Evolutionary conservation across 331 rosid species (phyloP), one percentile per base, ranked within the genome.

Genomic region (Quercus lobata): DNA sequence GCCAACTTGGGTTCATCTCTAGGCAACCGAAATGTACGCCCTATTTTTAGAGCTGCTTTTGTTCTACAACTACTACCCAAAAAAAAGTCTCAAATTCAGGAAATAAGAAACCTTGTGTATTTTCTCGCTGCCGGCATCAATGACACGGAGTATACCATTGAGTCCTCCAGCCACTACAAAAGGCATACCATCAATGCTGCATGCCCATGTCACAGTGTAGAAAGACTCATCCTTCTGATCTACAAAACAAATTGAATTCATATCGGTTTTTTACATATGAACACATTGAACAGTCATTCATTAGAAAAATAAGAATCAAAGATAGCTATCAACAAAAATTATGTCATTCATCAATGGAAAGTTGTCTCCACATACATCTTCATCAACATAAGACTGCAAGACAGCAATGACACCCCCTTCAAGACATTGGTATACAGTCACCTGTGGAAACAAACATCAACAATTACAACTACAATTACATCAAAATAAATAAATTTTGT

Each of bases 221-320:
- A 96, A 96, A 58, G 99, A 91, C 83, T 93, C 99, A 78, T 95
- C 96, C 97, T 93, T 96, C 99, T 96, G 97, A 83, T 89, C 90
- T 84, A 90, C 93, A 87, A 56, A 88, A 80, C 71, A 81, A 72
- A 82, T 81, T 34, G 77, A 76, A 79, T 27, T 77, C 83, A 81
- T 74, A 78, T 9, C 57, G 72, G 80, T 29, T 78, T 35, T 57
- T 72, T 5, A 3, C 8, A 30, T 72, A 44, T 34, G 24, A 69
- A n/a, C n/a, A n/a, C n/a, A n/a, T n/a, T n/a, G n/a, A n/a, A 71
- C 65, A 27, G 32, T n/a, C 80, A 24, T 69, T 17, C 14, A 58
- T 12, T 73, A 52, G 35, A 60, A 41, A 12, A 49, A 49, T 3
- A 49, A 17, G 6, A 29, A 25, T n/a, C 54, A 18, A 16, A 32